Conservation (phyloP, 305 asterid genomes). For the Andrographis paniculata region DNA sequence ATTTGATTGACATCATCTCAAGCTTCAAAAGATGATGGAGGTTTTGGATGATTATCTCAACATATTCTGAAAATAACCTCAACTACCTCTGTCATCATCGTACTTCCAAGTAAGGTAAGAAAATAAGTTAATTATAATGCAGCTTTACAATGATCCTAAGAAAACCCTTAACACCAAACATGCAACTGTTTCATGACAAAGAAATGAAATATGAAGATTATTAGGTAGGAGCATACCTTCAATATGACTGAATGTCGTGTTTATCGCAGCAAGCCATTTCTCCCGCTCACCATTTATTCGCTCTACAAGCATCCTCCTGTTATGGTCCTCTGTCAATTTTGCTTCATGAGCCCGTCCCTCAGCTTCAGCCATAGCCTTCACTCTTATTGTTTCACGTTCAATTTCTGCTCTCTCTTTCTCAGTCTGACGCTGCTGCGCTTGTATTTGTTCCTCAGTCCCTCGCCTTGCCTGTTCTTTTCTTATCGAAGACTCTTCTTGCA, state of each 20-base stretch:
- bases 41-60: too few species aligned
- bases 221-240: constrained; percentile 47
- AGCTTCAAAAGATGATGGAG: too few species aligned
- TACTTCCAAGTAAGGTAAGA: too few species aligned
- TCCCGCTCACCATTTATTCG: constrained; percentile 80
- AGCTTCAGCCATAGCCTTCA: constrained; percentile 89
- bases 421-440: constrained; percentile 83
- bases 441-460: constrained; percentile 94
- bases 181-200: not conserved
- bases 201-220: constrained; percentile 3
- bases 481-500: constrained; percentile 90
- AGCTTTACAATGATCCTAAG: too few species aligned
- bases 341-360: constrained; percentile 95
- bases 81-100: too few species aligned
- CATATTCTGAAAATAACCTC: too few species aligned
- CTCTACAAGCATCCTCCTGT: constrained; percentile 81
- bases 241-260: constrained; percentile 82
- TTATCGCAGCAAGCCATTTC: constrained; percentile 99
- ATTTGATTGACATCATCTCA: too few species aligned
- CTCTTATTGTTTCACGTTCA: constrained; percentile 83
- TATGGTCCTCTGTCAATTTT: constrained; percentile 84
- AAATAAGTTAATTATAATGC: too few species aligned
- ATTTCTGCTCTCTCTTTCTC: constrained; percentile 94
- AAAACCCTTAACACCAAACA: not conserved
- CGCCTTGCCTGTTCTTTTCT: constrained; percentile 87